Evolutionary conservation across 2,329 filamentous ascomycete species (phyloP), one percentile per base, ranked within the genome.

Genomic region (Phaeoacremonium minimum): DNA sequence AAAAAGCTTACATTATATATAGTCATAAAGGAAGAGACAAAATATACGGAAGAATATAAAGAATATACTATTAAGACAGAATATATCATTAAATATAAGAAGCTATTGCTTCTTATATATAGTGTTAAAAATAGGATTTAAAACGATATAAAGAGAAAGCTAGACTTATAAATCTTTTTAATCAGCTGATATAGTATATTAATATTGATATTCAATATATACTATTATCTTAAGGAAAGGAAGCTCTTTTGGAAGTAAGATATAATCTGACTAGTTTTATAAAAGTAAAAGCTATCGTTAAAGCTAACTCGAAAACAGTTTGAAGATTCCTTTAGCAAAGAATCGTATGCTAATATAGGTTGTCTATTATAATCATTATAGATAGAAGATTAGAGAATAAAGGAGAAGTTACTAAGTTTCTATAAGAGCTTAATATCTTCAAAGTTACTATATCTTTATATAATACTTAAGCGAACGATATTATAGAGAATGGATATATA

Each of bases 141-240:
- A 9, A 26, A 9, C n/a, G 9, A 26, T 3, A 2, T 2, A 3
- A 9, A n/a, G n/a, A n/a, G n/a, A 2, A 2, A 9, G 9, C n/a
- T n/a, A 9, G n/a, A 9, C 9, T 26, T 26, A 9, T 9, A 9
- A 9, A 26, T 2, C 2, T 3, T 2, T 26, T 26, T n/a, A n/a
- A 26, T 26, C 9, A 26, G 2, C 9, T 3, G 9, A 9, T 26
- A 26, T 9, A 26, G 9, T 26, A 9, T 9, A 9, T 9, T 9
- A 2, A 3, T 9, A n/a, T 26, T 3, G 9, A 9, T 9, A 9
- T 26, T 26, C n/a, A 9, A n/a, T 26, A 26, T 3, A 9, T 26
- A 26, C n/a, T 26, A 9, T 26, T 9, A 2, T 26, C 9, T 26
- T 26, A 9, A 9, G n/a, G n/a, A 26, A n/a, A 9, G n/a, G 22